Evolutionary conservation across 495 filamentous ascomycete species (phyloP), one percentile per base, ranked within the genome.

Genomic region (Hypoxylon perforatum): DNA sequence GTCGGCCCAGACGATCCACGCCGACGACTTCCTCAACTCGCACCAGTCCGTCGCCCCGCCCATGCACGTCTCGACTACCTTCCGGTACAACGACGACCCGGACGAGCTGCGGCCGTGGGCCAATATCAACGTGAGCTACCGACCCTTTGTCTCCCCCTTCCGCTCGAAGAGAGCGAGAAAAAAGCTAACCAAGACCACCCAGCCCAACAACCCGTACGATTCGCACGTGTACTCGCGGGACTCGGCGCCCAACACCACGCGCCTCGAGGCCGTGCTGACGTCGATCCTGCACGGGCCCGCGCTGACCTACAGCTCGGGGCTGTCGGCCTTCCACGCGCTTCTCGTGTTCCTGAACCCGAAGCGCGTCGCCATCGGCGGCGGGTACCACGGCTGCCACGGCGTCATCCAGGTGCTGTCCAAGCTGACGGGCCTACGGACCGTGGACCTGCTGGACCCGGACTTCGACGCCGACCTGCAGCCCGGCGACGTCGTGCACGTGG

Each of bases 331-430:
- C 76, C 91, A 97, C 77, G 93, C 91, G 15, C 79, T 92, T 18
- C 82, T 97, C 14, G 83, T 91, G 9, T 86, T 87, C 63, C 79
- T 95, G 5, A 92, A 93, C 73, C 95, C 95, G 0, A 85, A 84
- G 46, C 86, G 87, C 39, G 85, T 99, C 45, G 85, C 91, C 67
- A 90, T 97, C 64, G 88, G 88, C 33, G 87, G 83, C 46, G 92
- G 91, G 33, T 99, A 99, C 78, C 95, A 99, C 80, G 95, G 95
- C 69, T 94, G 91, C 77, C 93, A 96, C 77, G 92, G 90, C 56
- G 89, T 96, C 17, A 84, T 97, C 55, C 74, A 74, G 6, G 75
- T 99, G 47, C 82, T 94, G 57, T 70, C 80, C 59, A 89, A 89
- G 61, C 84, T 97, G 15, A 91, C 86, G 18, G 89, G 89, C 0